Evolutionary conservation across 2,329 filamentous ascomycete species (phyloP).

Genomic region (Thelonectria rubi): DNA sequence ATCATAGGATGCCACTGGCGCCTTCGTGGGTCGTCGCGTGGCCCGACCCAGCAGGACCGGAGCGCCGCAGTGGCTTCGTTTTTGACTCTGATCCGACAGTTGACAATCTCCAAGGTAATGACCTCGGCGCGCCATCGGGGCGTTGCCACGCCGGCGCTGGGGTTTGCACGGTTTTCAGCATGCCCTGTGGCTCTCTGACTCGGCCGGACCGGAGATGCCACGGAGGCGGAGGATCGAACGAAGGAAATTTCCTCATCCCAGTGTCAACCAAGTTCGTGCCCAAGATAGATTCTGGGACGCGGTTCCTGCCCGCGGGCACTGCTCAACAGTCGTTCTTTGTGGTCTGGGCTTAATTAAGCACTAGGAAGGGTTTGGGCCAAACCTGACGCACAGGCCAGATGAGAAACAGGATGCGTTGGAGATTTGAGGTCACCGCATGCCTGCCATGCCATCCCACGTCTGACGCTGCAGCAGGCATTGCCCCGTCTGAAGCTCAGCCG

Average conservation of each 20-base stretch:
- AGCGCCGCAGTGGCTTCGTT: constrained; percentile 33
- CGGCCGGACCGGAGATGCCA: constrained; percentile 25
- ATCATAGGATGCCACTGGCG: constrained; percentile 35
- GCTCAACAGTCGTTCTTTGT: constrained; percentile 10
- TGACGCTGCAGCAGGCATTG: constrained; percentile 19
- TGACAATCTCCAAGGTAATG: constrained; percentile 20
- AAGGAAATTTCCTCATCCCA: constrained; percentile 8
- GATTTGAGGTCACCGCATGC: constrained; percentile 20
- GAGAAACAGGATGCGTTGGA: constrained; percentile 27
- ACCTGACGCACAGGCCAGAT: constrained; percentile 33
- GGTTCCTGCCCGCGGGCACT: constrained; percentile 1
- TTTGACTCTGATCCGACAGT: constrained; percentile 33
- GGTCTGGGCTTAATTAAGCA: constrained; percentile 24
- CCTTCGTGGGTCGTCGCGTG: constrained; percentile 42
- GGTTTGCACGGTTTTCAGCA: constrained; percentile 17
- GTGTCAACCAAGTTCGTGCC: constrained; percentile 4
- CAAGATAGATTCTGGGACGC: constrained; percentile 2
- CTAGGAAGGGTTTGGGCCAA: constrained; percentile 26
- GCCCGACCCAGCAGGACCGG: constrained; percentile 34
- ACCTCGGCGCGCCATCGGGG: constrained; percentile 16
- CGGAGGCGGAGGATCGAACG: constrained; percentile 9
- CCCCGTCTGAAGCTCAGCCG: constrained; percentile 27
- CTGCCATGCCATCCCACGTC: constrained; percentile 19
- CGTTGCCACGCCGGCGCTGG: constrained; percentile 6
- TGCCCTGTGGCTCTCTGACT: constrained; percentile 1